Conservation (phyloP, 805 yeast species). For the Spathaspora girioi region DNA sequence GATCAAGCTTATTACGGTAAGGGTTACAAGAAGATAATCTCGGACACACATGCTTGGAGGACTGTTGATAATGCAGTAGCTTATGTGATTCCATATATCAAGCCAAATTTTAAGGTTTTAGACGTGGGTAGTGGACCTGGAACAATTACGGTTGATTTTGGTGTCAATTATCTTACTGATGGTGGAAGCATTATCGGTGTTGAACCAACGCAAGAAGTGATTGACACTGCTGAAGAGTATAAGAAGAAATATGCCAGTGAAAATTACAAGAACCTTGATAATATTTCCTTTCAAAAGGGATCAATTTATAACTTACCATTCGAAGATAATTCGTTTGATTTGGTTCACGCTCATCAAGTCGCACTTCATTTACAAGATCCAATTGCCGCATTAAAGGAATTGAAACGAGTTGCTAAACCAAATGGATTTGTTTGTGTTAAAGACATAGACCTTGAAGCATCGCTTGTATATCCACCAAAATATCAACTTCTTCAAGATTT, state of each 20-base stretch:
- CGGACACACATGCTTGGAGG: conserved; percentile 32
- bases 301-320: conserved; percentile 29
- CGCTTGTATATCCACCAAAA: conserved; percentile 16
- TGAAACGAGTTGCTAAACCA: conserved; percentile 31
- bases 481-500: conserved; percentile 7
- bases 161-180: conserved; percentile 19
- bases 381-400: conserved; percentile 26
- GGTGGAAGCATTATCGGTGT: conserved; percentile 26
- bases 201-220: conserved; percentile 25
- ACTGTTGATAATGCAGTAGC: conserved; percentile 24
- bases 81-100: conserved; percentile 23
- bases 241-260: not conserved
- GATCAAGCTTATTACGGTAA: conserved; percentile 21
- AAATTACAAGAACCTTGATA: conserved; percentile 3
- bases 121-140: conserved; percentile 48
- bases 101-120: conserved; percentile 21
- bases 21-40: conserved; percentile 18
- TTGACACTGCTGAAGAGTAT: conserved; percentile 19
- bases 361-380: conserved; percentile 34
- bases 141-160: conserved; percentile 32
- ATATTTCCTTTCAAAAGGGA: conserved; percentile 23
- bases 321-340: conserved; percentile 33
- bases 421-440: conserved; percentile 30
- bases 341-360: conserved; percentile 39
- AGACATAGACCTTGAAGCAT: conserved; percentile 24